Evolutionary conservation across 1,284 basidiomycete genomes (phyloP).

Genomic region (Rhizoctonia solani): DNA sequence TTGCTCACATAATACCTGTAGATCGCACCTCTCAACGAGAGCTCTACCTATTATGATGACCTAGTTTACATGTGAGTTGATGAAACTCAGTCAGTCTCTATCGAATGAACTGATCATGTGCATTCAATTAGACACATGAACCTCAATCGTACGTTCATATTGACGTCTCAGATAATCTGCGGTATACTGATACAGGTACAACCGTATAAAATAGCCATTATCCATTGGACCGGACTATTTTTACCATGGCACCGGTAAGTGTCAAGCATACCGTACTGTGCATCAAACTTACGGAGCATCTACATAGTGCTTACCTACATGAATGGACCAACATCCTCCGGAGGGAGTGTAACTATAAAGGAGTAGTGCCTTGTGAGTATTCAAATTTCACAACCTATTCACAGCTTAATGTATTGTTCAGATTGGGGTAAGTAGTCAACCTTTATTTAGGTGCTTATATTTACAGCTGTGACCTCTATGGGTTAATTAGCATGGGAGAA

Average conservation of each 20-base stretch:
- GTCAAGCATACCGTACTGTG: too few relatives aligned
- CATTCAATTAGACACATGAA: background rate
- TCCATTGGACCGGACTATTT: conserved; percentile 1
- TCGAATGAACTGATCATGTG: background rate
- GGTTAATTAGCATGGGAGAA: background rate
- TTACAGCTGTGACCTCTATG: too few relatives aligned
- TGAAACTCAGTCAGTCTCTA: background rate
- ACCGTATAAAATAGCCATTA: background rate
- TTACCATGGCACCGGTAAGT: conserved; percentile 9
- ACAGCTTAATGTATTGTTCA: background rate
- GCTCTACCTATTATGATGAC: conserved; percentile 19
- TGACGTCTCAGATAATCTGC: too few relatives aligned
- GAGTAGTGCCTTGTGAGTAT: background rate
- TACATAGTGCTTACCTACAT: conserved; percentile 18
- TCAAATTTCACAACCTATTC: background rate
- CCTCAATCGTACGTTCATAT: background rate
- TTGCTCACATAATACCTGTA: background rate
- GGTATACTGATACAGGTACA: background rate
- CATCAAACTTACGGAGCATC: too few relatives aligned
- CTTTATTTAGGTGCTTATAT: too few relatives aligned
- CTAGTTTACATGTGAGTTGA: conserved; percentile 11
- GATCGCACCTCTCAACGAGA: conserved; percentile 9
- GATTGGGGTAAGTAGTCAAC: background rate
- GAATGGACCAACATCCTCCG: conserved; percentile 18
- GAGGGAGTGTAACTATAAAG: conserved; percentile 5